A percentile compares a stretch with the other conserved stretches of the same genome.
Evolutionary conservation across 106 monocot species (phyloP).

Genomic region (Allium fistulosum): DNA sequence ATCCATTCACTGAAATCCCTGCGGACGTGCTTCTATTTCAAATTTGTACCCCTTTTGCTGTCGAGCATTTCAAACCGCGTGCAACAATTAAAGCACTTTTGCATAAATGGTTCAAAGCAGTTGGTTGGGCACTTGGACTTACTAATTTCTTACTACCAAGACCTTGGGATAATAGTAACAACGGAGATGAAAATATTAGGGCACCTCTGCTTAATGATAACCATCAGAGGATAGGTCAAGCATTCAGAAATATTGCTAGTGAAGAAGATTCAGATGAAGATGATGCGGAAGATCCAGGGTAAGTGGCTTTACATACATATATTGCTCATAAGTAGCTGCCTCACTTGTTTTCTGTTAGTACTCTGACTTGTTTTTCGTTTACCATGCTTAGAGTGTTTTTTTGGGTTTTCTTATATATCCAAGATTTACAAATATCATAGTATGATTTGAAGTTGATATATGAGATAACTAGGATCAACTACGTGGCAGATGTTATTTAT

Average conservation of each 20-base stretch:
- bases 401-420: too few relatives aligned
- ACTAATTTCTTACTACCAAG: slow-evolving; percentile 84
- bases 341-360: neutral
- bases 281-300: slow-evolving; percentile 83
- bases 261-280: slow-evolving; percentile 66
- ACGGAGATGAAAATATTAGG: slow-evolving; percentile 50
- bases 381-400: too few relatives aligned
- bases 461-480: neutral
- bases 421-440: too few relatives aligned
- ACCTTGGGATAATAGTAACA: slow-evolving; percentile 47
- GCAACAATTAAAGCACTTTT: slow-evolving; percentile 75
- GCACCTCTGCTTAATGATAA: slow-evolving; percentile 39
- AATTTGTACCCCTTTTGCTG: slow-evolving; percentile 96
- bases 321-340: too few relatives aligned
- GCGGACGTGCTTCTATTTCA: slow-evolving; percentile 92
- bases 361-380: neutral
- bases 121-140: slow-evolving; percentile 97
- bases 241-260: slow-evolving; percentile 26
- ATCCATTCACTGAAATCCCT: slow-evolving; percentile 96
- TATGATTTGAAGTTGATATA: neutral
- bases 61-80: slow-evolving; percentile 94
- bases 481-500: too few relatives aligned
- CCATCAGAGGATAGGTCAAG: slow-evolving; percentile 32
- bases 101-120: slow-evolving; percentile 75
- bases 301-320: slow-evolving; percentile 11